phyloP scores from a whole-genome alignment of 441 rosid genomes.

The Bruguiera hainesii region DNA sequence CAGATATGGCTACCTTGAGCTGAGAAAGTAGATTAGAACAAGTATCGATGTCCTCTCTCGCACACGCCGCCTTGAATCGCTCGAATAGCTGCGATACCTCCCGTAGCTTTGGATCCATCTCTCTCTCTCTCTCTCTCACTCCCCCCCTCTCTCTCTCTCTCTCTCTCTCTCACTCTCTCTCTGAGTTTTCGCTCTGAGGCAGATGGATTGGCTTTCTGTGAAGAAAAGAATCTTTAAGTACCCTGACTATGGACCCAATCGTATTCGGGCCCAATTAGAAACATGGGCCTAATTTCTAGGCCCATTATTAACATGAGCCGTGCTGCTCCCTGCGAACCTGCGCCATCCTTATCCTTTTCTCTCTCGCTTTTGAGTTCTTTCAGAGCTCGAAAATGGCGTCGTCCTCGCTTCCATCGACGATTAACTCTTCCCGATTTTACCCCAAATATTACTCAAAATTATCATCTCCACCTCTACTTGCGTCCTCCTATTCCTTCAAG shows the following conservation, averaged over 20 bases:
- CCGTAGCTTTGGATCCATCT: slow-evolving; percentile 79
- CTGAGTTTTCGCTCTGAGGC: neutral
- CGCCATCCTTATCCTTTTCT: slow-evolving; percentile 20
- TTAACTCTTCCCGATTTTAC: slow-evolving; percentile 34
- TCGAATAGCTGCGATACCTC: slow-evolving; percentile 81
- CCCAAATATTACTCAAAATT: slow-evolving; percentile 28
- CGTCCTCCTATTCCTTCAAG: slow-evolving; percentile 39
- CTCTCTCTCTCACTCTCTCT: neutral
- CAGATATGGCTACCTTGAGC: slow-evolving; percentile 54
- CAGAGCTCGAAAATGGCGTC: slow-evolving; percentile 40
- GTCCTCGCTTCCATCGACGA: slow-evolving; percentile 34
- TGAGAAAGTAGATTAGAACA: slow-evolving; percentile 58
- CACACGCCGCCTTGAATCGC: slow-evolving; percentile 75
- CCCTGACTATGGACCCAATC: too few relatives aligned
- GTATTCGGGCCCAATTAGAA: neutral
- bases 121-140: neutral
- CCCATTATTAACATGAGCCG: neutral
- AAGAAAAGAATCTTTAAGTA: slow-evolving; percentile 14
- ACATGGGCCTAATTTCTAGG: neutral
- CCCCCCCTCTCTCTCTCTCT: neutral
- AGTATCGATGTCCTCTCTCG: slow-evolving; percentile 56
- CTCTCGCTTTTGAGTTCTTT: neutral
- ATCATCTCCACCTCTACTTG: slow-evolving; percentile 33
- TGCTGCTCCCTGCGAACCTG: neutral
- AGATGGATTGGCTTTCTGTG: slow-evolving; percentile 5